Conservation (phyloP, 495 filamentous ascomycete genomes). For the Stereocaulon alpinum region DNA sequence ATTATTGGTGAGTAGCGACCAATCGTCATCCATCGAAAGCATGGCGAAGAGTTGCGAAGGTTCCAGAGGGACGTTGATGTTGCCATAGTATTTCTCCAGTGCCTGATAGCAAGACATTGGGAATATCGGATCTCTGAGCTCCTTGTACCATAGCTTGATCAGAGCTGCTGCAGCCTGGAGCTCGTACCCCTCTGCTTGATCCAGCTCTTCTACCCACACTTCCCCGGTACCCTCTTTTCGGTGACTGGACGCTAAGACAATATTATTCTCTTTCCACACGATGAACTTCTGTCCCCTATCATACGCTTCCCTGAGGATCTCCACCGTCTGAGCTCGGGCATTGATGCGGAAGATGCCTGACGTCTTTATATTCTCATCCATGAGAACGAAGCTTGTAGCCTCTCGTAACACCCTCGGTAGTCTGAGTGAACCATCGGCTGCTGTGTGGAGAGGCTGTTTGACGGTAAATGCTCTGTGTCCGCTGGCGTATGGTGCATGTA, state of each 20-base stretch:
- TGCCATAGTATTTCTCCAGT: slow-evolving; percentile 27
- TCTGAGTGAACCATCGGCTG: slow-evolving; percentile 30
- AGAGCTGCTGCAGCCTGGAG: slow-evolving; percentile 40
- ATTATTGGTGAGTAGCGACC: slow-evolving; percentile 29
- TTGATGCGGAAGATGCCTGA: slow-evolving; percentile 45
- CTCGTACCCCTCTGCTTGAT: slow-evolving; percentile 38
- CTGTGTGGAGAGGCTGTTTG: slow-evolving; percentile 32
- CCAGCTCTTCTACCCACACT: slow-evolving; percentile 29
- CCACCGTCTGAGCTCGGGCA: slow-evolving; percentile 35
- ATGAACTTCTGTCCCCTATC: slow-evolving; percentile 43
- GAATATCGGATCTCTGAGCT: slow-evolving; percentile 42
- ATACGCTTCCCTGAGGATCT: slow-evolving; percentile 42
- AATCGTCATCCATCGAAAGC: slow-evolving; percentile 29
- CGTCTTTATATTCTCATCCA: slow-evolving; percentile 31
- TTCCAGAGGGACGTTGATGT: slow-evolving; percentile 15
- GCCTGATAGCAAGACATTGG: slow-evolving; percentile 34
- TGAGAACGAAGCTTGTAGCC: slow-evolving; percentile 39
- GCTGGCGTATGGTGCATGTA: slow-evolving; percentile 39
- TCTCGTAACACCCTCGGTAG: slow-evolving; percentile 43
- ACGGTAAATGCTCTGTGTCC: slow-evolving; percentile 35
- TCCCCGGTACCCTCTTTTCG: slow-evolving; percentile 24
- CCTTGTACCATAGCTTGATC: slow-evolving; percentile 47
- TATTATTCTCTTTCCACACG: slow-evolving; percentile 35
- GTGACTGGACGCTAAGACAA: slow-evolving; percentile 22
- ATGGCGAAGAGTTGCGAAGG: slow-evolving; percentile 23